Base-by-base conservation (phyloP, 2,329 filamentous ascomycete species). In the Myrmaecium sp. region DNA sequence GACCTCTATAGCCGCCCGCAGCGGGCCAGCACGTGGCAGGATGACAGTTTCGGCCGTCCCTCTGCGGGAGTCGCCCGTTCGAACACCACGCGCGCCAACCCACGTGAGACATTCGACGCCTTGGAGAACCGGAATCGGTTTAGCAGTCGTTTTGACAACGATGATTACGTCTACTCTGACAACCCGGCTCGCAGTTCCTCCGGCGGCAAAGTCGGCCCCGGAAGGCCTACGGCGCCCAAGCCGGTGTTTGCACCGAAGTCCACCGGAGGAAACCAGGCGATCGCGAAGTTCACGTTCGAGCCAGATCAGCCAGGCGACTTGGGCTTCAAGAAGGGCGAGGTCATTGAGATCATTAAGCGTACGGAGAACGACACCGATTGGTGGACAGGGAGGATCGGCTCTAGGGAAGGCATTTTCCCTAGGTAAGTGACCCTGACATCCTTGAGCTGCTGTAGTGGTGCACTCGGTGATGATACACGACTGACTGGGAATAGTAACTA, bases 241-340 rank as follows among this genome's bases (percentile, higher is more conserved):
- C 89, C 86, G 0, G 72, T 80, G 27, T 92, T 93, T 43, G 58
- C 60, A 7, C 51, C 60, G 38, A n/a, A n/a, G n/a, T n/a, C n/a
- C n/a, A n/a, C n/a, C n/a, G n/a, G n/a, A n/a, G n/a, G n/a, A n/a
- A 83, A 94, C 39, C 81, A 95, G 54, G 89, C 83, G 0, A 64
- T 94, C 12, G 89, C 89, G 3, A 62, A 94, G 34, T 95, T 79
- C 54, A 93, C 80, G 2, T 98, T 98, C 46, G 86, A 95, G 35
- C 75, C 83, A 0, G 86, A 93, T 43, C 84, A 94, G 51, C 73
- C 82, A 1, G 86, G 86, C 4, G 86, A 98, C 49, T 51, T 95
- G 30, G 81, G 76, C 0, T 98, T 98, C 57, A 93, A 92, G 60
- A 98, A 98, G 63, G 89, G 89, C 12, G 89, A 98, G 16, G 54